Base-by-base conservation (phyloP, 2,329 filamentous ascomycete species). In the Epichloe gansuensis region DNA sequence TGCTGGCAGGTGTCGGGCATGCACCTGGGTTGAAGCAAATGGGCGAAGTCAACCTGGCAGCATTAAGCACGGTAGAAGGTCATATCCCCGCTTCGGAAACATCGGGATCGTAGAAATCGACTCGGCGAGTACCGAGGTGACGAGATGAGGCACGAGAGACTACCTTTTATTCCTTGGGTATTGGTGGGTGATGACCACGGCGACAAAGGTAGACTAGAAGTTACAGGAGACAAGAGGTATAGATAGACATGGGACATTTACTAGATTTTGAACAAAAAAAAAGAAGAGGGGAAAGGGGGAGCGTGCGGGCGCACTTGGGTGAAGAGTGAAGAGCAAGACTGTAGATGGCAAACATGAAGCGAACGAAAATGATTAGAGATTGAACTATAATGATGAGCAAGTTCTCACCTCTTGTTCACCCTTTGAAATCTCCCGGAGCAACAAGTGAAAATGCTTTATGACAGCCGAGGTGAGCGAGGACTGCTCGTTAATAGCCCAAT, bases 1-100 rank as follows among this genome's bases (percentile, higher is more conserved):
- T 84, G 25, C 70, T 84, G 23, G 74, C 74, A 0, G 75, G 73
- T 4, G 71, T 74, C 47, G 66, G 63, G n/a, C 62, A 67, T 6
- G 63, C 63, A 1, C 68, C 68, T 5, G 63, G 61, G 12, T 64
- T 67, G 12, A 66, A 70, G 43, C 59, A 66, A 6, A 63, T 72
- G 21, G 67, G 77, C 46, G 73, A 78, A 61, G 75, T 79, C 35
- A 81, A 81, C 59, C 66, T 81, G 39, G 78, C 74, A 1, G 75
- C 75, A 2, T 62, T 79, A 15, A 78, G 75, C 53, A 63, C 70
- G 1, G 71, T 80, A 0, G 77, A 78, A 60, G 77, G 76, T 0
- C 71, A 71, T 27, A 69, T 80, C 43, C 76, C 53, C 2, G n/a
- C 43, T 23, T 54, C 53, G 34, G 50, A 52, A 41, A 45, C 8